Conservation (phyloP, 108 stramenopile genomes). For the Pelagomonas calceolata region DNA sequence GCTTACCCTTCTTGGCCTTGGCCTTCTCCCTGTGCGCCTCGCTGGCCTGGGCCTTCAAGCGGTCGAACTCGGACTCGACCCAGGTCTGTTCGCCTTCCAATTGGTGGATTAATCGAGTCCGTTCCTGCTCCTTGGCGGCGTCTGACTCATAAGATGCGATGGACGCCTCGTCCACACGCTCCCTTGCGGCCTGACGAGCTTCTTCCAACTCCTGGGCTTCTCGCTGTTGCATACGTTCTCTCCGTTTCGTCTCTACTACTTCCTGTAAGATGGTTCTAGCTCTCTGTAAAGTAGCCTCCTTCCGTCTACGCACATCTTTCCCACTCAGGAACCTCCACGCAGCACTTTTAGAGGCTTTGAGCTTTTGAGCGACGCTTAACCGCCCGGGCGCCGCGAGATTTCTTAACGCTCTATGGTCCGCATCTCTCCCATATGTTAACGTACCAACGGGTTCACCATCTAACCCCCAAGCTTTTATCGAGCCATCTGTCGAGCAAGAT, state of each 20-base stretch:
- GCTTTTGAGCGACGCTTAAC: no score
- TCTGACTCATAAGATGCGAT: no score
- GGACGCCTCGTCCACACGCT: no score
- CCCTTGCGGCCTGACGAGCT: no score
- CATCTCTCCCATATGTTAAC: not conserved
- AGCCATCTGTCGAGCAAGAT: not conserved
- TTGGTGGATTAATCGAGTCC: not conserved
- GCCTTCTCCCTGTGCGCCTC: not conserved
- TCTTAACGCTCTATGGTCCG: not conserved
- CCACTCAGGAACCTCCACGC: no score
- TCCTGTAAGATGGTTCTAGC: no score
- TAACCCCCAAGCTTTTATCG: not conserved
- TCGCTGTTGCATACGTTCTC: no score
- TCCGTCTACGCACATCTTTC: no score
- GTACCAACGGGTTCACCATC: not conserved
- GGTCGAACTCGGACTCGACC: not conserved
- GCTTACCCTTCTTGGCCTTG: not conserved
- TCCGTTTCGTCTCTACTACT: no score
- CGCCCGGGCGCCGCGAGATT: not conserved
- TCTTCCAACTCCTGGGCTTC: no score
- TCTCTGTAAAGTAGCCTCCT: no score
- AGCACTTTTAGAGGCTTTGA: no score
- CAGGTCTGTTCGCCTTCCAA: not conserved
- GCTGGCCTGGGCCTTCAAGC: not conserved
- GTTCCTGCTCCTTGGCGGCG: not conserved